Conservation (phyloP, 2,329 filamentous ascomycete species). For the Monilinia vaccinii-corymbosi region DNA sequence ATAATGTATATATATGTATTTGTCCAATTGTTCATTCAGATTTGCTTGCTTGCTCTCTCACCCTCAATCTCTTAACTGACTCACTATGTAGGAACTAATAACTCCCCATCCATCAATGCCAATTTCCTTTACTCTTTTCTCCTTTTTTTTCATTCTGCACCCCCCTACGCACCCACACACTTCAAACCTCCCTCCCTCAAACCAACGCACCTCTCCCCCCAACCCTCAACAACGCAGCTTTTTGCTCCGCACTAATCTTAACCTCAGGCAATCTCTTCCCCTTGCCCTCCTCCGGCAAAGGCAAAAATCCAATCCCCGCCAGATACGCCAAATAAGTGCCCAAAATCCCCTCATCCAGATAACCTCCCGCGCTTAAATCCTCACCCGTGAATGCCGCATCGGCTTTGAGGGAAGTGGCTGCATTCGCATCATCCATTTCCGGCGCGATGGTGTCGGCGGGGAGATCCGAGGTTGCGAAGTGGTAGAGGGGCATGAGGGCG, state of each 20-base stretch:
- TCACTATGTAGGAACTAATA: no score
- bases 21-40: no score
- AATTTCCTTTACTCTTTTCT: neutral
- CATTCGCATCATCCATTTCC: slow-evolving; percentile 61
- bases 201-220: slow-evolving; percentile 21
- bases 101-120: no score
- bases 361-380: slow-evolving; percentile 23
- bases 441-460: slow-evolving; percentile 60
- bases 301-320: slow-evolving; percentile 25
- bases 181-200: no score
- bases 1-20: no score
- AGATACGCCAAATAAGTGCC: slow-evolving; percentile 27
- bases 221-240: slow-evolving; percentile 17
- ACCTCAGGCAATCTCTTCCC: slow-evolving; percentile 20
- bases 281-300: slow-evolving; percentile 20
- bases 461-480: slow-evolving; percentile 61
- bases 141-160: no score
- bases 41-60: no score
- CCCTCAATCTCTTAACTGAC: no score
- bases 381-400: slow-evolving; percentile 37
- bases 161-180: no score
- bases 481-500: slow-evolving; percentile 63
- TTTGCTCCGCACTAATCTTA: slow-evolving; percentile 16
- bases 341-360: slow-evolving; percentile 25
- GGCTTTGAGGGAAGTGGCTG: slow-evolving; percentile 51